Base-by-base conservation (phyloP, 2,329 filamentous ascomycete species). In the Aspergillus cejpii region DNA sequence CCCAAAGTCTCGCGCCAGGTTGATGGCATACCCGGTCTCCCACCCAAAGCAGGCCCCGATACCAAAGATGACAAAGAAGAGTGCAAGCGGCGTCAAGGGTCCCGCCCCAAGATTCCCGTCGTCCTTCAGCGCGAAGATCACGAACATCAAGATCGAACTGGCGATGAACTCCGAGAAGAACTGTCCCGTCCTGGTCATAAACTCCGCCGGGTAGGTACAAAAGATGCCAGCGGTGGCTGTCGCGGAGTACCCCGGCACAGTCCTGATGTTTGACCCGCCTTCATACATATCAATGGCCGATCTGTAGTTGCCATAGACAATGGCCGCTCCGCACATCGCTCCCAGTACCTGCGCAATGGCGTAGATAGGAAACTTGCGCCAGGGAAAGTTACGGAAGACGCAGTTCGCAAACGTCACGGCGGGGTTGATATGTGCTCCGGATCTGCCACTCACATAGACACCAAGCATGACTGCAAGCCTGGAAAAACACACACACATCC, bases 11-110 rank as follows among this genome's bases (percentile, higher is more conserved):
- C 84, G 75, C 27, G 83, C 84, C 33, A 85, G 64, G 57, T 87
- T 87, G 52, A 87, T 85, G 12, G 83, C 84, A 64, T 85, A 88
- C 28, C 84, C 83, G 1, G 84, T 88, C 62, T 87, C 78, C 81
- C 81, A 87, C 5, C 84, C 84, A 56, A 85, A 87, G 59, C 81
- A 84, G 24, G 81, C 80, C 14, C 83, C 83, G 17, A 87, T 79
- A 6, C 83, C 84, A 58, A 87, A 87, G 50, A 87, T 80, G 38
- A 87, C 69, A 65, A 87, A 86, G 66, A 86, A 84, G 5, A 87
- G 65, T 6, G 71, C 77, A 1, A 87, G 66, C 0, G 83, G 81
- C 45, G 78, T 72, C 19, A 80, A 53, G 1, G 73, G 69, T 0
- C 79, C 78, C 1, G 80, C 79, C 3, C 79, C 80, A 4, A 67